Evolutionary conservation across 768 basidiomycete genomes (phyloP), one percentile per base, ranked within the genome.

Genomic region (Pleurotus djamor): DNA sequence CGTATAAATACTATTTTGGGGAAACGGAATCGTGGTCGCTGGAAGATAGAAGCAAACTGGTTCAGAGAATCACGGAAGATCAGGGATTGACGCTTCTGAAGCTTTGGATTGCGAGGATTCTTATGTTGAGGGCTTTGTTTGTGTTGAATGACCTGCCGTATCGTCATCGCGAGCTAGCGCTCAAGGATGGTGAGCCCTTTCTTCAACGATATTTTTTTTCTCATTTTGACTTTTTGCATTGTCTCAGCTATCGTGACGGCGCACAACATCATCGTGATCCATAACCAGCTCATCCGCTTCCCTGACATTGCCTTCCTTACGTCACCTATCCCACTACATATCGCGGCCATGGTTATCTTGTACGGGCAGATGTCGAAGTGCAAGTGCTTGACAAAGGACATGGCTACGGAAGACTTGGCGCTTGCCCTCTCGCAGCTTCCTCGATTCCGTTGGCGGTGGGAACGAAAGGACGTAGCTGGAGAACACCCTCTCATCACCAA

Each of bases 361-460:
- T 94, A 88, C 68, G 92, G 92, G 1, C 89, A 89, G 66, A 92
- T 92, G 82, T 91, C 88, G 5, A 83, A 84, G 55, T 89, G 88
- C 60, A 84, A 90, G 32, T 82, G 80, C 44, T 79, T 92, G 32
- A 72, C 87, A 1, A 80, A 78, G 43, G 77, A 85, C 58, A 82
- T 84, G 41, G 91, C 88, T 41, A 75, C 91, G 33, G 89, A 93
- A 71, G 92, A 94, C 66, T 82, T 94, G 38, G 91, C 89, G 86
- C 83, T 91, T 70, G 92, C 92, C 33, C 84, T 94, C 17, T 88
- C 93, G 70, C 90, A 93, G 85, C 83, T 94, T 9, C 92, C 92
- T 2, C 87, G 87, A 35, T 90, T 94, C 82, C 86, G 92, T 52
- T 94, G 92, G 92, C 86, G 92, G 62, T 94, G 92, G 92, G 91